Evolutionary conservation across 768 basidiomycete genomes (phyloP), one percentile per base, ranked within the genome.

Genomic region (Hemileccinum impolitum): DNA sequence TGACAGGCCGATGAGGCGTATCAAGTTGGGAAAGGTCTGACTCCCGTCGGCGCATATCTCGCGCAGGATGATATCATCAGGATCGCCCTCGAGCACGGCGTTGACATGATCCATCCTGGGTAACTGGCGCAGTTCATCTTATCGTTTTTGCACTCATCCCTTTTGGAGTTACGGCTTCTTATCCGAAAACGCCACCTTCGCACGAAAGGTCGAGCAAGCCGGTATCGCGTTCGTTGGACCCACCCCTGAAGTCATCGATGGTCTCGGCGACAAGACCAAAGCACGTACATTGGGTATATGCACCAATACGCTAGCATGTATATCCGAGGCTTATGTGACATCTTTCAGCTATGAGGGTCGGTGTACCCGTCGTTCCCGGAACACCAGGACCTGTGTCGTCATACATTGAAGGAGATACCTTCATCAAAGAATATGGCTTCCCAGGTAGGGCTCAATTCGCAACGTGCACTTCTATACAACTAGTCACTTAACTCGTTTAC

Each of bases 81-180:
- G 55, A 87, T 94, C 57, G 92, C 94, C n/a, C 78, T 98, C 38
- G 94, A 98, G 70, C 94, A 98, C 69, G 94, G 92, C 21, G 96
- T 99, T 21, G 95, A 97, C 67, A 98, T 99, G 96, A 98, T 99
- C 65, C 96, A 98, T 71, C 96, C 94, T 11, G 94, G 94, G 91
- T 93, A 58, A 63, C 76, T 37, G 19, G 17, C 2, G 30, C 17
- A 43, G 43, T 32, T 15, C 39, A 31, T 48, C 38, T 32, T 34
- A 25, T 23, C 36, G 14, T 53, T 9, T 42, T 31, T 39, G 47
- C 46, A 9, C 25, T 51, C 21, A 59, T 46, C 31, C 8, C 41
- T 12, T 42, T 44, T 31, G 13, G 60, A 95, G 94, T 48, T 98
- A 98, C 66, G 94, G 95, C 47, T 99, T 99, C 79, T 76, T 99